phyloP scores from a whole-genome alignment of 768 basidiomycete genomes.

The Mycena maculata region DNA sequence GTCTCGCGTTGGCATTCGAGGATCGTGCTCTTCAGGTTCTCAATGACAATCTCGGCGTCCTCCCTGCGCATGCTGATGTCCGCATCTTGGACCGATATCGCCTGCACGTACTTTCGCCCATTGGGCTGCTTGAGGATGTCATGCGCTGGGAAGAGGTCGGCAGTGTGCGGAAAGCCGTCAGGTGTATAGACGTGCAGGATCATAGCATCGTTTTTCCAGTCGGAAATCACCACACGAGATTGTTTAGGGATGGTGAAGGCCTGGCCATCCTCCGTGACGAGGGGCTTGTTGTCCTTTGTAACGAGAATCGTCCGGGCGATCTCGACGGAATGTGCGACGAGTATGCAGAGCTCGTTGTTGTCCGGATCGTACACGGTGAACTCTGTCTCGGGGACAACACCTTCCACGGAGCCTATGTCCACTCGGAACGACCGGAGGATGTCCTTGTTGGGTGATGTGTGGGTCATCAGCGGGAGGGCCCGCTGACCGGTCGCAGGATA shows the following conservation, averaged over 20 bases:
- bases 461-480: too few species aligned
- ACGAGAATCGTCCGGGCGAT: conserved; percentile 1
- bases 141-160: not conserved
- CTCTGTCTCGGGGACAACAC: conserved; percentile 19
- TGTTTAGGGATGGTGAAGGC: too few species aligned
- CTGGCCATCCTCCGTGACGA: not conserved
- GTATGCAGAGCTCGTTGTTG: not conserved
- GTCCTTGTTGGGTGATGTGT: too few species aligned
- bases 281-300: not conserved
- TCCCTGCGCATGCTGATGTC: not conserved
- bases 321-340: conserved; percentile 7
- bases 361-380: not conserved
- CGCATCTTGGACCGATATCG: not conserved
- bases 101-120: not conserved
- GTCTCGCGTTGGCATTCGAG: not conserved
- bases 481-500: too few species aligned
- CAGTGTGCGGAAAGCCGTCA: not conserved
- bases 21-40: not conserved
- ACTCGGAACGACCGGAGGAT: not conserved
- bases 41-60: conserved; percentile 13
- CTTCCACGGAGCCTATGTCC: conserved; percentile 1
- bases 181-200: not conserved
- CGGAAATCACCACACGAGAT: not conserved
- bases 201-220: conserved; percentile 15
- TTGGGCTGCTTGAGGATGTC: not conserved